Conservation (phyloP, 2,329 filamentous ascomycete species). For the Arthrobotrys musiformis region DNA sequence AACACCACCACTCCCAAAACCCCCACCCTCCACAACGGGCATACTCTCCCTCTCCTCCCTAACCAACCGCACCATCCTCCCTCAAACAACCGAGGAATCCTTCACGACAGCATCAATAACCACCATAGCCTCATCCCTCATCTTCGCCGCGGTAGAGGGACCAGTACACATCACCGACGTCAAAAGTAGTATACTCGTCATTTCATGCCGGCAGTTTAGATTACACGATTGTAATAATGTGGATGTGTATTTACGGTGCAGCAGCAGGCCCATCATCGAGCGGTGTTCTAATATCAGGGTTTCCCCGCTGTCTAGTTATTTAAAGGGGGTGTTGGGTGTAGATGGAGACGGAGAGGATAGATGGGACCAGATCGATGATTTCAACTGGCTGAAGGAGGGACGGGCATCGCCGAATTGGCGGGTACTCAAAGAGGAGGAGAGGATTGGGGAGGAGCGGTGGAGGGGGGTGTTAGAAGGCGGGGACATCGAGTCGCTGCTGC, state of each 20-base stretch:
- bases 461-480: not conserved
- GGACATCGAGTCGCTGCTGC: not conserved
- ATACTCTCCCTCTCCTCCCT: constrained; percentile 33
- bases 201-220: constrained; percentile 85
- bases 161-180: constrained; percentile 84
- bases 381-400: constrained; percentile 92
- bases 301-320: too few relatives aligned
- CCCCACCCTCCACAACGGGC: constrained; percentile 28
- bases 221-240: constrained; percentile 88
- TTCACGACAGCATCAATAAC: constrained; percentile 66
- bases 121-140: constrained; percentile 74
- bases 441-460: constrained; percentile 75
- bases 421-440: constrained; percentile 71
- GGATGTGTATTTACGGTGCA: constrained; percentile 83
- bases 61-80: constrained; percentile 42
- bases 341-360: constrained; percentile 68
- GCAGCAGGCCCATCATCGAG: constrained; percentile 91
- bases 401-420: constrained; percentile 85
- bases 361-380: constrained; percentile 94
- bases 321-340: not conserved
- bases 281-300: constrained; percentile 83
- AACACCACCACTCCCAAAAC: constrained; percentile 35
- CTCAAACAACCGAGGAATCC: not conserved
- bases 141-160: constrained; percentile 81
- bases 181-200: constrained; percentile 77